phyloP scores from a whole-genome alignment of 768 basidiomycete species.

The Saitozyma sp. region DNA sequence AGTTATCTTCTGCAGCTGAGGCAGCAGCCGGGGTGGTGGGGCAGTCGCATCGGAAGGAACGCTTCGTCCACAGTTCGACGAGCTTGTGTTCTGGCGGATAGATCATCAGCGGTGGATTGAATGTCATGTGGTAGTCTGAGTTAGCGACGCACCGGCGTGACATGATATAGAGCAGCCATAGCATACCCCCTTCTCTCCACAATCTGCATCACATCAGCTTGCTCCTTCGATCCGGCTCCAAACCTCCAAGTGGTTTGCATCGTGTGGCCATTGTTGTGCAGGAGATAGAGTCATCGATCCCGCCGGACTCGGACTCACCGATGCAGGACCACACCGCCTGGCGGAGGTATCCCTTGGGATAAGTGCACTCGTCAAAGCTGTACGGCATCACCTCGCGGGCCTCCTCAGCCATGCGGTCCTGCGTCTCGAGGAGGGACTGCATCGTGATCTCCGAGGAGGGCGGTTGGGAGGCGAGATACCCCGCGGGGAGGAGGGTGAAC shows the following conservation, averaged over 20 bases:
- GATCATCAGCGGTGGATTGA: conserved; percentile 2
- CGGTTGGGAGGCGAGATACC: too few species aligned
- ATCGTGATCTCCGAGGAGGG: conserved; percentile 36
- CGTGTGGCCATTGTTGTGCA: too few species aligned
- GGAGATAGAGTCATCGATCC: not conserved
- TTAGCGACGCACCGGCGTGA: conserved; percentile 40
- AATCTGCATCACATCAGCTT: conserved; percentile 32
- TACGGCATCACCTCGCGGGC: conserved; percentile 48
- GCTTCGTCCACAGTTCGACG: conserved; percentile 47
- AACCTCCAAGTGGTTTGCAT: too few species aligned
- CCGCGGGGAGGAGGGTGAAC: too few species aligned
- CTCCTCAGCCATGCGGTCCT: conserved; percentile 41
- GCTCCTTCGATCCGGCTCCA: too few species aligned
- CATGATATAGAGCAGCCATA: conserved; percentile 52
- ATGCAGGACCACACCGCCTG: conserved; percentile 49
- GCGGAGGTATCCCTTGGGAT: conserved; percentile 39
- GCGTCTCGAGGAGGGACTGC: conserved; percentile 35
- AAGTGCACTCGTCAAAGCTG: conserved; percentile 47
- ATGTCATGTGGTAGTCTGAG: not conserved
- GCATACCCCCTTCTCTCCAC: conserved; percentile 47
- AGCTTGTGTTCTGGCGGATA: conserved; percentile 38
- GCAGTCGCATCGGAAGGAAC: conserved; percentile 50
- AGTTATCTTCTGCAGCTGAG: conserved; percentile 6
- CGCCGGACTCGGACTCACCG: conserved; percentile 22
- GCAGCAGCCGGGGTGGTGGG: conserved; percentile 25